phyloP scores from a whole-genome alignment of 2,329 filamentous ascomycete species.

The Blastomyces emzantsi region DNA sequence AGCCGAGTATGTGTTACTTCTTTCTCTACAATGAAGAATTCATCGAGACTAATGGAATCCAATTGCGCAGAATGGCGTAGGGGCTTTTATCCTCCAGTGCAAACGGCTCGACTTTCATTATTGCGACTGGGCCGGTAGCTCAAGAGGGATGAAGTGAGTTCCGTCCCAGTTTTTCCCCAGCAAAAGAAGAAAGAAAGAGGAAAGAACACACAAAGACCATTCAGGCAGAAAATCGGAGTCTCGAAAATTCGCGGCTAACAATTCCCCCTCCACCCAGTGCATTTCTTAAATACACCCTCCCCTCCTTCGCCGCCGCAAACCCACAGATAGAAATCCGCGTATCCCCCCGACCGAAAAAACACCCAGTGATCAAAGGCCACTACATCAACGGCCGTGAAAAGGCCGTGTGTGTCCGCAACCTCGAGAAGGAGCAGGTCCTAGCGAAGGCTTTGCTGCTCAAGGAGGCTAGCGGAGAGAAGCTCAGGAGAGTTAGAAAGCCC shows the following conservation, averaged over 20 bases:
- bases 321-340: conserved; percentile 87
- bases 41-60: conserved; percentile 8
- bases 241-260: conserved; percentile 6
- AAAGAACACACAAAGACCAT: neutral
- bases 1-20: conserved; percentile 41
- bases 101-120: conserved; percentile 93
- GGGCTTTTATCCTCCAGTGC: conserved; percentile 95
- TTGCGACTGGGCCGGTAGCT: conserved; percentile 93
- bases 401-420: conserved; percentile 78
- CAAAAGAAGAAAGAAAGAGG: neutral
- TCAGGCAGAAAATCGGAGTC: neutral
- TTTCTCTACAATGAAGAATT: neutral
- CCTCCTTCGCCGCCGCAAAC: conserved; percentile 68
- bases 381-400: conserved; percentile 89
- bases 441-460: conserved; percentile 56
- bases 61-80: conserved; percentile 72
- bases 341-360: conserved; percentile 78
- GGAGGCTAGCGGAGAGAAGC: conserved; percentile 41
- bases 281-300: conserved; percentile 70
- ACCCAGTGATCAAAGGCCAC: conserved; percentile 79
- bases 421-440: conserved; percentile 70
- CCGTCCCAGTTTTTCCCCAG: conserved; percentile 2
- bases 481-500: conserved; percentile 48
- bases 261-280: conserved; percentile 42
- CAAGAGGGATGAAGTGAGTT: conserved; percentile 82